These are phyloP conservation scores for Trametes elegans DNA, from an alignment of 768 basidiomycete genomes.

Conservation along the genomic window DNA sequence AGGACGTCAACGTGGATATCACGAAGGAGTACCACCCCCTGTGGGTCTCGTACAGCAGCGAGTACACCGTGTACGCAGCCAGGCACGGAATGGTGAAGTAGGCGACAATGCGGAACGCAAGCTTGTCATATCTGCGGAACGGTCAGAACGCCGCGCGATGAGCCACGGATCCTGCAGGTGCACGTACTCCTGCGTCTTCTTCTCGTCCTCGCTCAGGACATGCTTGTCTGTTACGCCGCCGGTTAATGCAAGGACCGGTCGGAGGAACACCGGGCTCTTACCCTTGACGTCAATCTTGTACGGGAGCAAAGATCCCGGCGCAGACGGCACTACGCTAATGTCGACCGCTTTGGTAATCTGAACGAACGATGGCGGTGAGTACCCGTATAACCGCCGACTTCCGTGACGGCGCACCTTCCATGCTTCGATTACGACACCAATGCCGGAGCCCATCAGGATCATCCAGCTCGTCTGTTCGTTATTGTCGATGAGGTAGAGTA, in stretches of 20 bases:
- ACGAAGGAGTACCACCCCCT: slow-evolving; percentile 96
- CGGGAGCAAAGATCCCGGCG: slow-evolving; percentile 66
- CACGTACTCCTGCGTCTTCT: slow-evolving; percentile 93
- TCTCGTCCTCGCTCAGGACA: slow-evolving; percentile 94
- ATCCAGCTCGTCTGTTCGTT: slow-evolving; percentile 97
- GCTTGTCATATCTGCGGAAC: slow-evolving; percentile 69
- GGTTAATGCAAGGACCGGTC: slow-evolving; percentile 9
- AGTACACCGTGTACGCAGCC: slow-evolving; percentile 74
- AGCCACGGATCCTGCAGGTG: background rate
- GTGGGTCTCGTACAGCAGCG: slow-evolving; percentile 79
- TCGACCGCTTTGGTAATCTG: slow-evolving; percentile 91
- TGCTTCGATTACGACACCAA: slow-evolving; percentile 82
- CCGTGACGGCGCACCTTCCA: slow-evolving; percentile 77
- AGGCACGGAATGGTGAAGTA: slow-evolving; percentile 85
- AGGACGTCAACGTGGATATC: slow-evolving; percentile 89
- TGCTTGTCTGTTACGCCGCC: slow-evolving; percentile 74
- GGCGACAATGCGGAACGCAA: slow-evolving; percentile 94
- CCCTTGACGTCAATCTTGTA: slow-evolving; percentile 83
- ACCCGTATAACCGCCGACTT: no score
- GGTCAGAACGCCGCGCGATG: background rate
- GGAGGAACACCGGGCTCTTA: slow-evolving; percentile 33
- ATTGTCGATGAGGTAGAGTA: slow-evolving; percentile 93
- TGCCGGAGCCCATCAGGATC: slow-evolving; percentile 88
- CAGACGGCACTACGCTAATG: slow-evolving; percentile 62
- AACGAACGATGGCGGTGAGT: background rate